Conservation (phyloP, 257 asterid species). For the Fraxinus pennsylvanica region DNA sequence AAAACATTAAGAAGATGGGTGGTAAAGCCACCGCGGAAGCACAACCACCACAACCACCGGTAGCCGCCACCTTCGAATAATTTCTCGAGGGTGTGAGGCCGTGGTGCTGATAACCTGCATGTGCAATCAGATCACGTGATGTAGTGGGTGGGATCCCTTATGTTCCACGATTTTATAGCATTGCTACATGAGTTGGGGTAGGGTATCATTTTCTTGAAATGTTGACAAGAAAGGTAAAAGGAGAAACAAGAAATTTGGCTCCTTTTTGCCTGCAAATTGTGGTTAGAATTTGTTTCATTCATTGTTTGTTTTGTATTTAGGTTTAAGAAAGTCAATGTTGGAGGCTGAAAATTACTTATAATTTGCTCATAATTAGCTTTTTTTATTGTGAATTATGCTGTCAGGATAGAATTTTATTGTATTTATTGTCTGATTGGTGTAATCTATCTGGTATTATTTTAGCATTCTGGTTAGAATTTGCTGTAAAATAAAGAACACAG, state of each 20-base stretch:
- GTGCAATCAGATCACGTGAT: slow-evolving; percentile 39
- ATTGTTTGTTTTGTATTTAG: slow-evolving; percentile 2
- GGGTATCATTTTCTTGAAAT: not conserved
- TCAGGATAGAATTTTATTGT: not conserved
- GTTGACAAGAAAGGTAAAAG: not conserved
- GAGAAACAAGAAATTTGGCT: not conserved
- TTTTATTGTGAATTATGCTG: not conserved
- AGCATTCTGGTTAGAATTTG: too few species aligned
- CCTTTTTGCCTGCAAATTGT: not conserved
- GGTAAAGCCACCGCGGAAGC: slow-evolving; percentile 20
- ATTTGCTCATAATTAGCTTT: not conserved
- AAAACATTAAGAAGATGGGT: slow-evolving; percentile 54
- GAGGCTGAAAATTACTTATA: not conserved
- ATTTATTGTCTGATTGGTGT: not conserved
- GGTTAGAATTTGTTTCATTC: not conserved
- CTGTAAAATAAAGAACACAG: too few species aligned
- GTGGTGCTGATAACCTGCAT: slow-evolving; percentile 17
- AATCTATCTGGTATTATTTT: too few species aligned
- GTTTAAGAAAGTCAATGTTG: not conserved
- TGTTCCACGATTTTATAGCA: slow-evolving; percentile 5
- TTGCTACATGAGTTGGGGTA: not conserved
- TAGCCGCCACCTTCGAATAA: slow-evolving; percentile 28
- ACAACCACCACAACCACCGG: slow-evolving; percentile 20
- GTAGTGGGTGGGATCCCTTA: slow-evolving; percentile 22
- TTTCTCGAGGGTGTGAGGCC: not conserved